Evolutionary conservation across 345 rosid genomes (phyloP), one percentile per base, ranked within the genome.

Genomic region (Litchi chinensis): DNA sequence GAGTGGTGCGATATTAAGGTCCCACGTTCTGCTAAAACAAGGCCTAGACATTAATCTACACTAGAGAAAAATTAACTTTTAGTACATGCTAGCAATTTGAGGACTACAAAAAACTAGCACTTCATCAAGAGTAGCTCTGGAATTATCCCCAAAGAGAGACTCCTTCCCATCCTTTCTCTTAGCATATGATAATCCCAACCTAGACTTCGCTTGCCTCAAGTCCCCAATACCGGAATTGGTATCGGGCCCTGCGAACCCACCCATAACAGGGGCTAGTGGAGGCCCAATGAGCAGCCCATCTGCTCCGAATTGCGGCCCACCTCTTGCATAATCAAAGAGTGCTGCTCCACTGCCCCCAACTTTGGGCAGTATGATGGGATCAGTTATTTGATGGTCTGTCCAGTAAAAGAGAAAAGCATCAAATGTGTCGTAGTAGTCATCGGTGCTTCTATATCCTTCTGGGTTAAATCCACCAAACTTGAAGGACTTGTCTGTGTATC

Each of bases 331-430:
- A 69, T 93, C 95, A 68, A 92, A 95, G 15, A 93, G 88, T 21
- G 98, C 95, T 10, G 95, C 97, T 74, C 97, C 98, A 32, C 95
- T 95, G 21, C 98, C 98, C 28, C 98, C 98, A 22, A 90, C 87
- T 76, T 95, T 93, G 24, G 92, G 82, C 60, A 93, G 83, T 18
- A 86, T 52, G 48, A 90, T 68, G 0, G 91, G 94, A 5, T 83
- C 91, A 16, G 24, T 72, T 12, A 50, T 69, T 32, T 67, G 78
- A 8, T 80, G 67, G 2, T 83, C 89, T 10, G 79, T 68, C 97
- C 98, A 93, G 63, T 95, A 95, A 82, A 90, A 95, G 79, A 93
- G 94, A 81, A 91, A 95, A 16, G 93, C 85, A 44, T 91, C 97
- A 44, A 95, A 95, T 0, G 97, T 85, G 73, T 95, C 97, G 44